These are phyloP conservation scores for Rhododendron vialii DNA, from an alignment of 148 eudicot species.

Conservation along the genomic window DNA sequence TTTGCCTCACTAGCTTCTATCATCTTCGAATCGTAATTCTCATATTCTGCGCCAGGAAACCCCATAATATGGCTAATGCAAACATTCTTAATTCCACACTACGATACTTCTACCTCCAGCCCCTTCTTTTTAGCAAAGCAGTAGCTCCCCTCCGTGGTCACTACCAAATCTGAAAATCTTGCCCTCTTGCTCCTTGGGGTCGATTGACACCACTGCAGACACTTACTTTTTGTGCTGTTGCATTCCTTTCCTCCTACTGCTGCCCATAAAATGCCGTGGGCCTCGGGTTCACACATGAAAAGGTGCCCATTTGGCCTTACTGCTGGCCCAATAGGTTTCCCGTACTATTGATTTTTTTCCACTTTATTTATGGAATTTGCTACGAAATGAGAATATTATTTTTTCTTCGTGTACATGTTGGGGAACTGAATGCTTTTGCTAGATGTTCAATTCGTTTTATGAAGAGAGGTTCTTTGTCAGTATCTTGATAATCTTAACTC, in stretches of 20 bases:
- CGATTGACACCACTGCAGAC: not conserved
- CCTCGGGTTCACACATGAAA: not conserved
- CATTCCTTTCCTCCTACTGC: not conserved
- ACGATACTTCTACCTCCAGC: not conserved
- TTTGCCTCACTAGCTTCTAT: not conserved
- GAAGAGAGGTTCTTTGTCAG: not conserved
- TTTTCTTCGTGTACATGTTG: not conserved
- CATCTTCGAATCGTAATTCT: not conserved
- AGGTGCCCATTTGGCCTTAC: not conserved
- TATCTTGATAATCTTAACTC: not conserved
- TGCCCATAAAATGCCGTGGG: not conserved
- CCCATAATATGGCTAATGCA: not conserved
- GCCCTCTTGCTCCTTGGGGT: not conserved
- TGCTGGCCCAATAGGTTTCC: not conserved
- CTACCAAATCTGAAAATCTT: not conserved
- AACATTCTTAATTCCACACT: not conserved
- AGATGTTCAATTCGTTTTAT: not conserved
- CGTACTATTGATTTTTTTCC: not conserved
- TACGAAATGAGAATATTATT: not conserved
- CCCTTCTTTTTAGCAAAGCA: not conserved
- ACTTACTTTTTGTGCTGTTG: not conserved
- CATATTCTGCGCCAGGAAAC: not conserved
- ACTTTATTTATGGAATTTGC: not conserved
- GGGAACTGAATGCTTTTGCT: not conserved
- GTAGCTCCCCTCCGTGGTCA: not conserved